Percentiles rank a stretch among this genome's conserved stretches.
Conservation (phyloP, 2,329 filamentous ascomycete genomes). For the Stachybotrys echinatus region DNA sequence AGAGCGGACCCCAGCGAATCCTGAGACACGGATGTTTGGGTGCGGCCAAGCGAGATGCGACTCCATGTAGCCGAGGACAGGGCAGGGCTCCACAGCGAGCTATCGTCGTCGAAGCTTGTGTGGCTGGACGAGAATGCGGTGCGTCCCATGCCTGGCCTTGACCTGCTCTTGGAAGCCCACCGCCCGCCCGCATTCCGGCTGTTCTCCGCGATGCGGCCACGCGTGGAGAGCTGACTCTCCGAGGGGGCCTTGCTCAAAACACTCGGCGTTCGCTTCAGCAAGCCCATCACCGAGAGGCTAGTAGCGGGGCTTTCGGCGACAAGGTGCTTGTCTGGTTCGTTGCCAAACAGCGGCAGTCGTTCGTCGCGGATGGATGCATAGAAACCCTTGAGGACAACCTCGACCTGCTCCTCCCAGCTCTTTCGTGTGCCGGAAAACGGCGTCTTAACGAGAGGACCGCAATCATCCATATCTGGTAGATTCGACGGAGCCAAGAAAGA, state of each 20-base stretch:
- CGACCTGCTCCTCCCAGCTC: slow-evolving; percentile 84
- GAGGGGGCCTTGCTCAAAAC: slow-evolving; percentile 91
- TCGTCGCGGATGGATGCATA: slow-evolving; percentile 86
- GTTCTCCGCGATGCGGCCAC: slow-evolving; percentile 64
- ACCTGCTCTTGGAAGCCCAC: slow-evolving; percentile 83
- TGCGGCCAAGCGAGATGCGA: slow-evolving; percentile 86
- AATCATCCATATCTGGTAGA: slow-evolving; percentile 41
- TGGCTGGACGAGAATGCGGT: slow-evolving; percentile 85
- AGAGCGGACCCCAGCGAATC: slow-evolving; percentile 80
- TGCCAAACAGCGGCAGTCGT: slow-evolving; percentile 79
- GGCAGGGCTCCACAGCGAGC: slow-evolving; percentile 83
- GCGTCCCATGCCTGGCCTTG: slow-evolving; percentile 65
- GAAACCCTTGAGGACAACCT: slow-evolving; percentile 86
- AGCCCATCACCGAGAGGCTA: slow-evolving; percentile 67
- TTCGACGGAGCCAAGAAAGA: slow-evolving; percentile 48
- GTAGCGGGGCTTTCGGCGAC: slow-evolving; percentile 41
- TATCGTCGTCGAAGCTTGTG: slow-evolving; percentile 88
- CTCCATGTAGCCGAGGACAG: slow-evolving; percentile 91
- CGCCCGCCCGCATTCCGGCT: slow-evolving; percentile 52
- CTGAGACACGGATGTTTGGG: slow-evolving; percentile 85
- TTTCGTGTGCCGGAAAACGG: slow-evolving; percentile 70
- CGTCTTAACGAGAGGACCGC: slow-evolving; percentile 71
- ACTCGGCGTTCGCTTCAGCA: slow-evolving; percentile 82
- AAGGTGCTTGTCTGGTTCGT: slow-evolving; percentile 41
- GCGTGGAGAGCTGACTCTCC: slow-evolving; percentile 63